phyloP scores from a whole-genome alignment of 805 yeast genomes.

The Ogataea paraovalis region DNA sequence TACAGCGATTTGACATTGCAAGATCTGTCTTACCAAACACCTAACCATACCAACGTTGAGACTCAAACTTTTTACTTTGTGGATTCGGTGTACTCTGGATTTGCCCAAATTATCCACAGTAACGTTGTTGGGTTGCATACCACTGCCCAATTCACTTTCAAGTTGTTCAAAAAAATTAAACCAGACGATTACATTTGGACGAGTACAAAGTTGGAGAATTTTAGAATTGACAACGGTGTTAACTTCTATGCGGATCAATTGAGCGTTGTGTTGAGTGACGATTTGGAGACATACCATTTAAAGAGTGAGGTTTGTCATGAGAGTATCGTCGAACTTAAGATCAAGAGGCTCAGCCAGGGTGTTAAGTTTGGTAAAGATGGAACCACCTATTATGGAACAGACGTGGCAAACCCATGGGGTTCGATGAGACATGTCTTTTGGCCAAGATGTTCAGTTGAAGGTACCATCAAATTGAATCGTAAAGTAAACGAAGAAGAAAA shows the following conservation, averaged over 20 bases:
- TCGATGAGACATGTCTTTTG: slow-evolving; percentile 93
- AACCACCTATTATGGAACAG: slow-evolving; percentile 80
- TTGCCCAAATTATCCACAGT: slow-evolving; percentile 93
- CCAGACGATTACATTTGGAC: slow-evolving; percentile 75
- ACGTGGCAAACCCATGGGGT: slow-evolving; percentile 88
- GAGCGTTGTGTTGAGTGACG: slow-evolving; percentile 56
- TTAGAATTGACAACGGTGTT: slow-evolving; percentile 53
- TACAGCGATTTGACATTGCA: slow-evolving; percentile 54
- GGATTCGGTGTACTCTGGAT: slow-evolving; percentile 65
- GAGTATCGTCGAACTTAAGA: slow-evolving; percentile 63
- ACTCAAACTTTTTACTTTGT: slow-evolving; percentile 90
- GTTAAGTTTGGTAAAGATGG: slow-evolving; percentile 91
- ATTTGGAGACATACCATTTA: slow-evolving; percentile 43
- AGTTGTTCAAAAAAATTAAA: slow-evolving; percentile 56
- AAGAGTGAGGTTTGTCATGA: slow-evolving; percentile 65
- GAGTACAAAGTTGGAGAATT: slow-evolving; percentile 81
- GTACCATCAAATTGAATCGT: slow-evolving; percentile 49
- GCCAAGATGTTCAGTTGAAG: slow-evolving; percentile 80
- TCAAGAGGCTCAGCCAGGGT: slow-evolving; percentile 66
- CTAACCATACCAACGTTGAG: slow-evolving; percentile 85
- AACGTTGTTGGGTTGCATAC: slow-evolving; percentile 83
- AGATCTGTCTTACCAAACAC: slow-evolving; percentile 74
- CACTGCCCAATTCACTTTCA: slow-evolving; percentile 92
- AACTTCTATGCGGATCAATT: slow-evolving; percentile 77
- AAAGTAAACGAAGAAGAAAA: slow-evolving; percentile 14